phyloP scores from a whole-genome alignment of 768 basidiomycete genomes.

The Fibroporia radiculosa region DNA sequence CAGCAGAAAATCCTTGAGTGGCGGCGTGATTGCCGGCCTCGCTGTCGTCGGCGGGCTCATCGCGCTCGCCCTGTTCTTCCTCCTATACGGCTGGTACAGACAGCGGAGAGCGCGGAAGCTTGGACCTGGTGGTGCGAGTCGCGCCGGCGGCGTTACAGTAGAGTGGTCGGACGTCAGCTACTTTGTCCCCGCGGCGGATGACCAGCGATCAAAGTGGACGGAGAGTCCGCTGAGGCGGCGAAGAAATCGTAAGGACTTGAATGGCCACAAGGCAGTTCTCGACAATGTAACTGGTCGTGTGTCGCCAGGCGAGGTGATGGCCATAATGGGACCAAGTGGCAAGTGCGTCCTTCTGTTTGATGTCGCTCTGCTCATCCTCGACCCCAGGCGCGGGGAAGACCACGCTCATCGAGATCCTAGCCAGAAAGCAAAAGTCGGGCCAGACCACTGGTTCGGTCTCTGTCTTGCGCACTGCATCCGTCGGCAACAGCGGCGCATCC shows the following conservation, averaged over 20 bases:
- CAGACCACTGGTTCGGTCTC: constrained; percentile 54
- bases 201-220: constrained; percentile 3
- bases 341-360: constrained; percentile 13
- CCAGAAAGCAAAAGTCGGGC: constrained; percentile 76
- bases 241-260: constrained; percentile 9
- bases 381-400: constrained; percentile 75
- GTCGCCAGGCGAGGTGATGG: constrained; percentile 79
- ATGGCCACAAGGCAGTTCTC: constrained; percentile 58
- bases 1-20: constrained; percentile 41
- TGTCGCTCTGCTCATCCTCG: not conserved
- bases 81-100: constrained; percentile 52
- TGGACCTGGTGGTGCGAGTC: constrained; percentile 24
- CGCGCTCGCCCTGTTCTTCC: constrained; percentile 44
- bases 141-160: constrained; percentile 48
- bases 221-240: constrained; percentile 9
- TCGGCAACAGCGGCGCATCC: constrained; percentile 25
- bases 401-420: constrained; percentile 85
- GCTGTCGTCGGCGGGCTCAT: constrained; percentile 73
- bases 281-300: constrained; percentile 64
- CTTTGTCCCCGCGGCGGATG: constrained; percentile 33
- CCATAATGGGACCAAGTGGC: constrained; percentile 89
- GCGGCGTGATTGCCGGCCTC: constrained; percentile 87
- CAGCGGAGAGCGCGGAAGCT: constrained; percentile 56
- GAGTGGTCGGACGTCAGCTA: constrained; percentile 69
- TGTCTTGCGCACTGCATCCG: constrained; percentile 36